Conservation (phyloP, 2,329 filamentous ascomycete species). For the Fusarium odoratissimum region DNA sequence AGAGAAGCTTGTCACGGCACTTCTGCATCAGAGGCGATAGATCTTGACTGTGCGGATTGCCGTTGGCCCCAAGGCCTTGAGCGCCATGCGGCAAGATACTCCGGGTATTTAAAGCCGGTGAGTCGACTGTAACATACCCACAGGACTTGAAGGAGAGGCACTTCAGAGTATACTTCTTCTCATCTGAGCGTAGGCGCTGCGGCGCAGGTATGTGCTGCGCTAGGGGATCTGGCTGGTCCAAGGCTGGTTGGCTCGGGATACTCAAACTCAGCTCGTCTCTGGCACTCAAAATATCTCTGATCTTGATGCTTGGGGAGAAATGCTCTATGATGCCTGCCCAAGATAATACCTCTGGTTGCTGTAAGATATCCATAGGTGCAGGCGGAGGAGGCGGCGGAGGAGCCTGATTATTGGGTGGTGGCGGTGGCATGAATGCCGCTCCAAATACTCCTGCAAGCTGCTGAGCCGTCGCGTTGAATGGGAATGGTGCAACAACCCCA, state of each 20-base stretch:
- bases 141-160: constrained; percentile 68
- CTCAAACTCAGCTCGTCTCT: constrained; percentile 5
- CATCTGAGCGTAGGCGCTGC: constrained; percentile 40
- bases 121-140: constrained; percentile 65
- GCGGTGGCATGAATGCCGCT: background rate
- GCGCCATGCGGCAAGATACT: constrained; percentile 46
- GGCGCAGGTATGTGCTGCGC: constrained; percentile 40
- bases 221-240: constrained; percentile 19
- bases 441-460: constrained; percentile 1
- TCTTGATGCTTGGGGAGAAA: constrained; percentile 53
- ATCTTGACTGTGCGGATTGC: constrained; percentile 40
- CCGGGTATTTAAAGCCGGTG: constrained; percentile 51
- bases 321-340: constrained; percentile 58
- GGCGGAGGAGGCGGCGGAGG: constrained; percentile 1
- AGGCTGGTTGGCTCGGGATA: background rate
- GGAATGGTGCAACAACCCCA: background rate
- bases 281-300: constrained; percentile 40
- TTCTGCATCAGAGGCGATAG: constrained; percentile 50
- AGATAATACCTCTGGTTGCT: constrained; percentile 49
- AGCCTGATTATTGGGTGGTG: background rate
- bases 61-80: constrained; percentile 38
- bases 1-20: constrained; percentile 52
- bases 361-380: constrained; percentile 25
- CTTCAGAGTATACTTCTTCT: constrained; percentile 48
- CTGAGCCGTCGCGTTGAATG: background rate